Evolutionary conservation across 176 grass and related monocot species (phyloP).

Genomic region (Otatea glauca): DNA sequence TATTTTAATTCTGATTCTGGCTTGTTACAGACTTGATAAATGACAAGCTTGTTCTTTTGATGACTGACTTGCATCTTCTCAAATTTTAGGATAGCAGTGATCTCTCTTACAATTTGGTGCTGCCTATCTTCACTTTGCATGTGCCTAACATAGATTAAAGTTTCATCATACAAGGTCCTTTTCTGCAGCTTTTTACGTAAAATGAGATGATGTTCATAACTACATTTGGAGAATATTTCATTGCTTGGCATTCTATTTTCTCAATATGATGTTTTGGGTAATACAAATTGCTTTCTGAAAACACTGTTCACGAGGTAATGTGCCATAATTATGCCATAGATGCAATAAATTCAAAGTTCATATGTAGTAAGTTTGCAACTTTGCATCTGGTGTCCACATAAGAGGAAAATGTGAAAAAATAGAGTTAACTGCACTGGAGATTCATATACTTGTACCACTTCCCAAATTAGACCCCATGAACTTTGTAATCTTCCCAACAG

Average conservation of each 20-base stretch:
- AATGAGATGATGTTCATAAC: not conserved
- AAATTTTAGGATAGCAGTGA: not conserved
- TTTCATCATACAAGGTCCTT: not conserved
- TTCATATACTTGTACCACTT: not conserved
- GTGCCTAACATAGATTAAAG: not conserved
- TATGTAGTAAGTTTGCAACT: not conserved
- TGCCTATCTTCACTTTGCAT: not conserved
- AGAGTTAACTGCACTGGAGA: not conserved
- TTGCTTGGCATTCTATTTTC: not conserved
- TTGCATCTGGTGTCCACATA: not conserved
- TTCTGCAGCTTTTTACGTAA: not conserved
- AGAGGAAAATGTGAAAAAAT: not conserved
- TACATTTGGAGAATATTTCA: not conserved
- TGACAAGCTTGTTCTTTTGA: not conserved
- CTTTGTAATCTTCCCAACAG: not conserved
- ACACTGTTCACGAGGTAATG: not conserved
- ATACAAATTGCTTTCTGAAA: not conserved
- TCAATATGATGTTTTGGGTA: not conserved
- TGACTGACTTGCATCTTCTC: conserved; percentile 1
- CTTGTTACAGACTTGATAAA: conserved; percentile 16
- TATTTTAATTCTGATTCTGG: not conserved
- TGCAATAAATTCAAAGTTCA: not conserved
- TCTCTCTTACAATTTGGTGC: not conserved
- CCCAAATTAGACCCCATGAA: not conserved
- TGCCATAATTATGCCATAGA: not conserved